These are phyloP conservation scores for Penicillium sp. DNA, from an alignment of 2,329 filamentous ascomycete species.

Conservation along the genomic window DNA sequence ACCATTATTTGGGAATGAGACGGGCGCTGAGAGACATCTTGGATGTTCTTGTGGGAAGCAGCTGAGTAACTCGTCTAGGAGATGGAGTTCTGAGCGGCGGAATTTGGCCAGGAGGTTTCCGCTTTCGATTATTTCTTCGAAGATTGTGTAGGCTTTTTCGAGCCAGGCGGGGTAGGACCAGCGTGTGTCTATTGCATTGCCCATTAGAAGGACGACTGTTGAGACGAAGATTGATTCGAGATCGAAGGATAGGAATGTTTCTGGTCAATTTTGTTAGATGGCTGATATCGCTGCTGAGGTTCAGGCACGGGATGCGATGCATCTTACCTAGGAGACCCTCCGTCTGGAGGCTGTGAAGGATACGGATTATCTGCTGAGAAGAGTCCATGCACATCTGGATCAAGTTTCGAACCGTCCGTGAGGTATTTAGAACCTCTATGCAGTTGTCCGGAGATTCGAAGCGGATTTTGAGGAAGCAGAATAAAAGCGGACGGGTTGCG, in stretches of 20 bases:
- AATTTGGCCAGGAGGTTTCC: constrained; percentile 54
- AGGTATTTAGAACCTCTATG: constrained; percentile 37
- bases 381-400: constrained; percentile 51
- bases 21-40: constrained; percentile 15
- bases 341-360: constrained; percentile 50
- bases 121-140: constrained; percentile 53
- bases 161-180: constrained; percentile 45
- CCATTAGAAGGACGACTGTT: constrained; percentile 22
- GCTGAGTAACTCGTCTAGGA: constrained; percentile 41
- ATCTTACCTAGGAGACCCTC: constrained; percentile 54
- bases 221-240: constrained; percentile 24
- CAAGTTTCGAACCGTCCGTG: constrained; percentile 43
- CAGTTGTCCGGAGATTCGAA: constrained; percentile 34
- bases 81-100: constrained; percentile 51
- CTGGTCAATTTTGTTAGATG: constrained; percentile 29
- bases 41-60: constrained; percentile 25
- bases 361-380: constrained; percentile 47
- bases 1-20: constrained; percentile 17
- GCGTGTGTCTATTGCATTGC: constrained; percentile 39
- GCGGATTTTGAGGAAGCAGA: constrained; percentile 48
- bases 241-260: constrained; percentile 48
- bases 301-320: neutral
- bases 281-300: neutral
- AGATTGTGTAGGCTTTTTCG: constrained; percentile 48
- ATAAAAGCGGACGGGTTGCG: constrained; percentile 26